Conservation (phyloP, 208 protist species). For the Leishmania major region DNA sequence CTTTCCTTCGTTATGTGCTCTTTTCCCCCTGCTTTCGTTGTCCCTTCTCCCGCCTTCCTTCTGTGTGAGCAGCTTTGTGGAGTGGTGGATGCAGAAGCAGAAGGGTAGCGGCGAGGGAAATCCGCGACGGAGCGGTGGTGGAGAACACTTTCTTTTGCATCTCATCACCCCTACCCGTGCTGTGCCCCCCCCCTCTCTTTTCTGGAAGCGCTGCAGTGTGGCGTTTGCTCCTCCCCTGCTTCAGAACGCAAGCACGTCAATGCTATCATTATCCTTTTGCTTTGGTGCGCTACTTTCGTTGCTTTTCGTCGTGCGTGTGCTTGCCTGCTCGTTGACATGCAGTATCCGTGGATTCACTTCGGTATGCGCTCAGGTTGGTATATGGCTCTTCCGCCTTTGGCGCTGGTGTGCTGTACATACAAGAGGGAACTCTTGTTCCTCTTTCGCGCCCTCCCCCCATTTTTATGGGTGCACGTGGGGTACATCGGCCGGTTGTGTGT, state of each 20-base stretch:
- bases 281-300: not conserved
- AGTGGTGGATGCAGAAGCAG: not conserved
- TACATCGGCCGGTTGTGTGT: not conserved
- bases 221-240: not conserved
- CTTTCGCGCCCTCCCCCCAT: not conserved
- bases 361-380: too few relatives aligned
- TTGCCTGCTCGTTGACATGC: too few relatives aligned
- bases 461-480: not conserved
- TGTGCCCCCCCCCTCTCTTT: not conserved
- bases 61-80: conserved; percentile 2
- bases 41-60: not conserved
- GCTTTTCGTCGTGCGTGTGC: not conserved
- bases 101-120: not conserved
- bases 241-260: not conserved
- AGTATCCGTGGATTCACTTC: too few relatives aligned
- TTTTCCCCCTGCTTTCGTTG: not conserved
- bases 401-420: not conserved
- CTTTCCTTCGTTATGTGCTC: not conserved
- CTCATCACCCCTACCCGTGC: not conserved
- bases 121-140: not conserved
- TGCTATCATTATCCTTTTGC: not conserved
- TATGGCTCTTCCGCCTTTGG: too few relatives aligned
- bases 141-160: not conserved
- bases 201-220: not conserved
- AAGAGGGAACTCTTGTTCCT: not conserved